Percentiles rank a stretch among this genome's conserved stretches.
phyloP scores from a whole-genome alignment of 257 asterid genomes.

The Solanum bulbocastanum region DNA sequence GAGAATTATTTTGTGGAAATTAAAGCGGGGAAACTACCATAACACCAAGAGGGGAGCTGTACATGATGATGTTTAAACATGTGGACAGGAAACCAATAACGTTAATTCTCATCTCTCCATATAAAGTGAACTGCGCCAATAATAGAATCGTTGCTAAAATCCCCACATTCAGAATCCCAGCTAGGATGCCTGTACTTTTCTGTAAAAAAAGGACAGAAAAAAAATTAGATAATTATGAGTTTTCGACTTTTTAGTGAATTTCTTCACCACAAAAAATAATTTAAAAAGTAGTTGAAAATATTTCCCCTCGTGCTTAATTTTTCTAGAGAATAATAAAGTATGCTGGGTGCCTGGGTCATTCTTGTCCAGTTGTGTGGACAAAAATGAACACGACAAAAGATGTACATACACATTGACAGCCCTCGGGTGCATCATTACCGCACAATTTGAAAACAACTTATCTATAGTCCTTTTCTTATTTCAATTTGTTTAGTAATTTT shows the following conservation, averaged over 20 bases:
- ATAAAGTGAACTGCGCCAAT: slow-evolving; percentile 21
- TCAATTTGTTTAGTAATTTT: too few species aligned
- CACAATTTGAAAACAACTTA: neutral
- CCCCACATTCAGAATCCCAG: slow-evolving; percentile 40
- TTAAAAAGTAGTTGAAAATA: neutral
- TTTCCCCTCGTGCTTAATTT: neutral
- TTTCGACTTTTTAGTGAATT: neutral
- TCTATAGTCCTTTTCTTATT: neutral
- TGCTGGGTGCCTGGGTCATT: neutral
- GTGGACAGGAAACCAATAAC: slow-evolving; percentile 50
- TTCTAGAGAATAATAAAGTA: neutral
- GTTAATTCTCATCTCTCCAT: slow-evolving; percentile 34
- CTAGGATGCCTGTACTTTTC: slow-evolving; percentile 28
- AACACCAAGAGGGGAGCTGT: slow-evolving; percentile 71
- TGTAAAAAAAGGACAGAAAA: neutral
- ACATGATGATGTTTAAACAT: slow-evolving; percentile 67
- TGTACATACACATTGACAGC: neutral
- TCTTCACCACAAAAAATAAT: neutral
- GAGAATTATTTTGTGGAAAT: neutral
- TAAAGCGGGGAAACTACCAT: slow-evolving; percentile 30
- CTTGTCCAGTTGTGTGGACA: neutral
- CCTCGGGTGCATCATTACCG: neutral
- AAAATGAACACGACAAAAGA: neutral
- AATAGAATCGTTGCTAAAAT: slow-evolving; percentile 24
- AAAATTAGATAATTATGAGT: neutral